phyloP scores from a whole-genome alignment of 1,284 basidiomycete genomes.

The Cerrena zonata region DNA sequence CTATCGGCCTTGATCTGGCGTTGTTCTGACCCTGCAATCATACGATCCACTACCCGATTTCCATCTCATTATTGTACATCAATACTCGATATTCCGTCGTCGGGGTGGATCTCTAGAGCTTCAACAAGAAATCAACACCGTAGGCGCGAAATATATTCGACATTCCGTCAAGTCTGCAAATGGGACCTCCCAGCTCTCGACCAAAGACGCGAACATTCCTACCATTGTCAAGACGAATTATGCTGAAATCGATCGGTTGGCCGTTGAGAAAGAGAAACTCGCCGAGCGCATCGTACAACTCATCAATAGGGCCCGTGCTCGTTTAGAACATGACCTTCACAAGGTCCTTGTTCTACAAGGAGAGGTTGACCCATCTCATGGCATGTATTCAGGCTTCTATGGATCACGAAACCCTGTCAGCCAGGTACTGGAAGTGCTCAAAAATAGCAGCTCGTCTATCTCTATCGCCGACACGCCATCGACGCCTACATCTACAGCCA shows the following conservation, averaged over 20 bases:
- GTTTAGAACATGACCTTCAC: conserved; percentile 51
- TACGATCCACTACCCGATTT: too few species aligned
- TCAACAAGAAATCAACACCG: conserved; percentile 48
- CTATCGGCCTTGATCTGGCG: background rate
- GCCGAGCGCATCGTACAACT: conserved; percentile 50
- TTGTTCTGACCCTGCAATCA: background rate
- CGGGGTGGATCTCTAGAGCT: conserved; percentile 34
- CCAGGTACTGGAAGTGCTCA: conserved; percentile 45
- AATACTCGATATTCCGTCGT: background rate
- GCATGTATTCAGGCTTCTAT: conserved; percentile 17
- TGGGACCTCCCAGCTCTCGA: conserved; percentile 27
- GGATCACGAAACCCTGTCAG: conserved; percentile 37
- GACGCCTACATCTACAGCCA: conserved; percentile 15
- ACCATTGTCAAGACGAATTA: conserved; percentile 46
- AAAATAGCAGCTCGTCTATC: conserved; percentile 31
- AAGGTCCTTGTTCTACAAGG: conserved; percentile 53
- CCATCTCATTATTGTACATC: background rate
- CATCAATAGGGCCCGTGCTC: conserved; percentile 45
- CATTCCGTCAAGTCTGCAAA: conserved; percentile 37
- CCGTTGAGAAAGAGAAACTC: conserved; percentile 50
- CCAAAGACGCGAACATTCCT: conserved; percentile 37
- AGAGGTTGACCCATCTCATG: conserved; percentile 35
- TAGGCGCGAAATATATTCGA: conserved; percentile 48
- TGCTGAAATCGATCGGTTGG: conserved; percentile 46
- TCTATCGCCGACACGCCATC: conserved; percentile 16